Percentiles rank a stretch among this genome's conserved stretches.
These are phyloP conservation scores for Lepidopterella palustris DNA, from an alignment of 495 filamentous ascomycete genomes.

Conservation along the genomic window DNA sequence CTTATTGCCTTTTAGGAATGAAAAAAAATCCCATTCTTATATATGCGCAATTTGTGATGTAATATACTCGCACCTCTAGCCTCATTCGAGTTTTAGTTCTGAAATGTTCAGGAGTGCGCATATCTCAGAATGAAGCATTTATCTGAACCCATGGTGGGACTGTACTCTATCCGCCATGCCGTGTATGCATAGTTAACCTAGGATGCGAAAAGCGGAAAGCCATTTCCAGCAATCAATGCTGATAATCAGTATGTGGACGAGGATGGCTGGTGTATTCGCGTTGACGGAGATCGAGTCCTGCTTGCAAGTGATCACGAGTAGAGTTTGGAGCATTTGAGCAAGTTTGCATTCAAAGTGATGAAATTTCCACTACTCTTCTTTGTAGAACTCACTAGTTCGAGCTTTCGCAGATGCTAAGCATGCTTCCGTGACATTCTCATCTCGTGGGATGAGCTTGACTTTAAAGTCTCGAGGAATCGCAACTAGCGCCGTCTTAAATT, in stretches of 20 bases:
- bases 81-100: no score
- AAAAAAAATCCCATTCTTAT: no score
- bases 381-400: conserved; percentile 42
- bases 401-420: conserved; percentile 38
- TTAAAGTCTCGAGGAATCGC: conserved; percentile 51
- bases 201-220: neutral
- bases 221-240: neutral
- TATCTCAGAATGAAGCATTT: no score
- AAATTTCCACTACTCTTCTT: conserved; percentile 24
- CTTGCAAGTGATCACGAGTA: conserved; percentile 40
- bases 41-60: no score
- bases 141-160: no score
- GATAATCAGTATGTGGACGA: conserved; percentile 34
- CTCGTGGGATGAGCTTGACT: conserved; percentile 45
- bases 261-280: conserved; percentile 38
- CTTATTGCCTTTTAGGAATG: no score
- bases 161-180: no score
- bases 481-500: conserved; percentile 49
- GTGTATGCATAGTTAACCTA: neutral
- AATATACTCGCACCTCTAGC: no score
- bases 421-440: conserved; percentile 30
- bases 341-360: neutral
- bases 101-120: no score
- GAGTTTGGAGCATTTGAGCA: neutral
- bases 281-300: conserved; percentile 37